Evolutionary conservation across 257 asterid species (phyloP).

Genomic region (Primulina eburnea): DNA sequence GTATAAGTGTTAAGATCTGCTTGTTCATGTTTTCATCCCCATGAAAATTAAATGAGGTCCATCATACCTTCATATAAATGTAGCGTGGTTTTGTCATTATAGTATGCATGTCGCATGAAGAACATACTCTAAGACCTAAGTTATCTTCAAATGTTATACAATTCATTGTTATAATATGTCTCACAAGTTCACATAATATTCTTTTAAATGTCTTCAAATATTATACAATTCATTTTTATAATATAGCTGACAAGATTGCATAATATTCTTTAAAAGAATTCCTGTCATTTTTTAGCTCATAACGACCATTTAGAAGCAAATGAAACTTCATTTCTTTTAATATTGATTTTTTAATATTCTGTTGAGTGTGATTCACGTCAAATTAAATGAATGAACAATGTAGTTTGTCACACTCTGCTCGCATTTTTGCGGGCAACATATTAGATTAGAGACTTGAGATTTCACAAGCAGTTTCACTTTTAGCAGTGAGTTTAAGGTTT

Average conservation of each 20-base stretch:
- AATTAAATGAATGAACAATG: neutral
- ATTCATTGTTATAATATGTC: neutral
- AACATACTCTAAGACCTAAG: neutral
- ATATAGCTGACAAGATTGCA: neutral
- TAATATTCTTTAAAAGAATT: no score
- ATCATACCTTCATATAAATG: neutral
- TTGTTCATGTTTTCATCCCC: slow-evolving; percentile 12
- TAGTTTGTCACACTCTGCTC: neutral
- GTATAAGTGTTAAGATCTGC: neutral
- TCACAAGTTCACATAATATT: no score
- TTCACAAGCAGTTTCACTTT: neutral
- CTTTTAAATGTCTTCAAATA: no score
- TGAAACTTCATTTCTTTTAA: neutral
- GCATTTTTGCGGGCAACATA: neutral
- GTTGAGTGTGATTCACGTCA: slow-evolving; percentile 3
- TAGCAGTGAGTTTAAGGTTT: neutral
- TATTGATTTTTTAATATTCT: neutral
- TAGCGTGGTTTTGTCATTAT: no score
- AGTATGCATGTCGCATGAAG: neutral
- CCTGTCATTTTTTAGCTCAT: neutral
- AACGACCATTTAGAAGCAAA: neutral
- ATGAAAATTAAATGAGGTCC: neutral
- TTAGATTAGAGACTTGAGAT: neutral
- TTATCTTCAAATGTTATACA: neutral
- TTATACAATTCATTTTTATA: neutral